Evolutionary conservation across 2,329 filamentous ascomycete genomes (phyloP).

Genomic region (Dactylella cylindrospora): DNA sequence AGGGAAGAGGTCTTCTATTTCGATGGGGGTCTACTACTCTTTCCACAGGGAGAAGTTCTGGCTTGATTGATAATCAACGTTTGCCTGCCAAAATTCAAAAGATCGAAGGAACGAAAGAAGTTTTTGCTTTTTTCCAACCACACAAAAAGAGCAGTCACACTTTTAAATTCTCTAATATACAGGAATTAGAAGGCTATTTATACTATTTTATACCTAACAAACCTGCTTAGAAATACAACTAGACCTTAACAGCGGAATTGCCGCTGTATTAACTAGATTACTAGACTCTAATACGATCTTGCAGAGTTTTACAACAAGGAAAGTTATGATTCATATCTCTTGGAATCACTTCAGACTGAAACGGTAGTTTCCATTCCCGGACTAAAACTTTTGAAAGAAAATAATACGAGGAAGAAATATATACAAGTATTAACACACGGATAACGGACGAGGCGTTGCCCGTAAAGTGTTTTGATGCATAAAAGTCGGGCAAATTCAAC

Average conservation of each 20-base stretch:
- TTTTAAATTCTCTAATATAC: too few species aligned
- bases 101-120: slow-evolving; percentile 1
- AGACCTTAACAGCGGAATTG: slow-evolving; percentile 20
- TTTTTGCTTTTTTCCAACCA: slow-evolving; percentile 41
- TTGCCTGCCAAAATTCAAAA: slow-evolving; percentile 12
- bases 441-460: background rate
- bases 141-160: slow-evolving; percentile 44
- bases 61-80: slow-evolving; percentile 43
- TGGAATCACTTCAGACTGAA: slow-evolving; percentile 27
- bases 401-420: slow-evolving; percentile 28
- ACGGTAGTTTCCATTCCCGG: slow-evolving; percentile 22
- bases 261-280: too few species aligned
- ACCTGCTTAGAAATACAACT: slow-evolving; percentile 42
- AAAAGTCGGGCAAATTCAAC: slow-evolving; percentile 28
- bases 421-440: slow-evolving; percentile 22
- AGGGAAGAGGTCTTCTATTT: slow-evolving; percentile 22
- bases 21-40: slow-evolving; percentile 41
- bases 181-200: slow-evolving; percentile 20
- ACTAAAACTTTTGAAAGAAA: slow-evolving; percentile 30
- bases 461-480: background rate
- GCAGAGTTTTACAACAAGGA: slow-evolving; percentile 9
- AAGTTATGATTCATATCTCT: slow-evolving; percentile 29
- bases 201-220: slow-evolving; percentile 1
- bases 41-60: slow-evolving; percentile 5
- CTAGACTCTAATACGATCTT: too few species aligned